Percentiles rank a stretch among this genome's conserved stretches.
phyloP scores from a whole-genome alignment of 1,139 yeast species.

The Diutina sp. region DNA sequence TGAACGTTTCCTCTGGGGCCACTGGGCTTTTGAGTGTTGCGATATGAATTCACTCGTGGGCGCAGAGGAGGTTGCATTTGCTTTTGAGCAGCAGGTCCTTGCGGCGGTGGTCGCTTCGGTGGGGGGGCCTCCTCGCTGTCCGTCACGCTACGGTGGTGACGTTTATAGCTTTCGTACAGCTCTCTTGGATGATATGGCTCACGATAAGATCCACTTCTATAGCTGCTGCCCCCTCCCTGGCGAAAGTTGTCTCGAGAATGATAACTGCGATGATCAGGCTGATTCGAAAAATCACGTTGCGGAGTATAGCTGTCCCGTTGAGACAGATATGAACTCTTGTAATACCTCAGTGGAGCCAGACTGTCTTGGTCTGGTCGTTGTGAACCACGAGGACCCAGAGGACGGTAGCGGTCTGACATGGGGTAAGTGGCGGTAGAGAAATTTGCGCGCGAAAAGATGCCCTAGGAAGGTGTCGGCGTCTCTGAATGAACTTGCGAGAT shows the following conservation, averaged over 20 bases:
- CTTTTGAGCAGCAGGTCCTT: neutral
- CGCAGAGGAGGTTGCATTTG: neutral
- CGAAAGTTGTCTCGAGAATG: neutral
- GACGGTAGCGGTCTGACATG: conserved; percentile 2
- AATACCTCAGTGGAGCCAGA: neutral
- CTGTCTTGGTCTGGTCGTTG: neutral
- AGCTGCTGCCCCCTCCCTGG: neutral
- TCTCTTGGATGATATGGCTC: neutral
- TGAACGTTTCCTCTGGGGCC: neutral
- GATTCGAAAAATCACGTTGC: neutral
- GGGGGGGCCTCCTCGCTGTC: neutral
- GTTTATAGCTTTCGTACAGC: neutral
- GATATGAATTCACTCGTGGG: neutral
- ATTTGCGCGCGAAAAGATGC: conserved; percentile 2
- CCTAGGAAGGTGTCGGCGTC: neutral
- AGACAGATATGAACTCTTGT: neutral
- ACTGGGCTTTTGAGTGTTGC: neutral
- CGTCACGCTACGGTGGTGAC: neutral
- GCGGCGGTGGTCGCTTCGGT: neutral
- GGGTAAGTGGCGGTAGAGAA: neutral
- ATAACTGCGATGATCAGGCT: neutral
- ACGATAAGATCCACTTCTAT: neutral
- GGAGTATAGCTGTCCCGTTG: neutral
- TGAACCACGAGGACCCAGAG: neutral
- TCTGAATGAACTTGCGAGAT: neutral